A percentile compares a stretch with the other conserved stretches of the same genome.
phyloP scores from a whole-genome alignment of 495 filamentous ascomycete species.

The Friedmanniomyces simplex region DNA sequence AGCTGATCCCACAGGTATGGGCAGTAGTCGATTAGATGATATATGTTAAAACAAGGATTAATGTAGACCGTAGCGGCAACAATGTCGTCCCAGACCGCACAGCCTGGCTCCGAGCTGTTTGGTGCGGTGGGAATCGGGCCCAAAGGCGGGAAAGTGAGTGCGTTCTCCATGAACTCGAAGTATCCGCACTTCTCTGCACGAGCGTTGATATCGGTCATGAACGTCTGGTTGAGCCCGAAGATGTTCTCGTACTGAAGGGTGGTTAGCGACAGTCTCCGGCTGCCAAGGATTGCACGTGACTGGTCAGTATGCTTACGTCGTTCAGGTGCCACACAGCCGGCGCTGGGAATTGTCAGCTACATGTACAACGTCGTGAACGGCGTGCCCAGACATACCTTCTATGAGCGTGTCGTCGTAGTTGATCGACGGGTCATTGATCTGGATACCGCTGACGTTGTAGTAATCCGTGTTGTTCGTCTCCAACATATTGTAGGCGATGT shows the following conservation, averaged over 20 bases:
- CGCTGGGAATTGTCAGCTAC: background rate
- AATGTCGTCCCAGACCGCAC: constrained; percentile 43
- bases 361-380: background rate
- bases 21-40: constrained; percentile 38
- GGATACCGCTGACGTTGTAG: constrained; percentile 20
- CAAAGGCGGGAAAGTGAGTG: constrained; percentile 45
- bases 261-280: constrained; percentile 7
- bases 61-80: constrained; percentile 36
- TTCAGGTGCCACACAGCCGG: background rate
- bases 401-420: constrained; percentile 18
- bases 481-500: constrained; percentile 21
- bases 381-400: background rate
- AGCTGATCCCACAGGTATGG: constrained; percentile 35
- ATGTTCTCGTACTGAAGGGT: constrained; percentile 35
- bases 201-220: constrained; percentile 38
- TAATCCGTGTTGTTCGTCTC: constrained; percentile 19
- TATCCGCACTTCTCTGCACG: constrained; percentile 48
- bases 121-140: constrained; percentile 23
- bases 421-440: constrained; percentile 22
- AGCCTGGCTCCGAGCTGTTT: constrained; percentile 32
- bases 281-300: too few relatives aligned
- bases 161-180: constrained; percentile 43
- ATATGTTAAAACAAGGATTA: constrained; percentile 46
- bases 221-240: constrained; percentile 48
- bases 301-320: too few relatives aligned